Evolutionary conservation across 805 yeast species (phyloP).

Genomic region (Ogataea trehaloabstinens): DNA sequence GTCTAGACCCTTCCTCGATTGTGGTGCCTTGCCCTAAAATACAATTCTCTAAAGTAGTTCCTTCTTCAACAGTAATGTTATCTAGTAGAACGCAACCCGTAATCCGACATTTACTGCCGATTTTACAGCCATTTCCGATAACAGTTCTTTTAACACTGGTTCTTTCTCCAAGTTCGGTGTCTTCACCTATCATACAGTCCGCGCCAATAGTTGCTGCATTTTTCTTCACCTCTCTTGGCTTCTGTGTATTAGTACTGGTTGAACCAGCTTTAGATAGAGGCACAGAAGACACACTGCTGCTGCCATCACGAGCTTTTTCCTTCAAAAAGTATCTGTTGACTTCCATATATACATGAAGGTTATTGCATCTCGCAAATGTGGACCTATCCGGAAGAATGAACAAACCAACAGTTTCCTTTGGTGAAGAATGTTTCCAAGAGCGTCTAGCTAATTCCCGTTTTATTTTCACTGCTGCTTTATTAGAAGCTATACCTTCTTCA

Average conservation of each 20-base stretch:
- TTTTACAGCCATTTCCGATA: constrained; percentile 66
- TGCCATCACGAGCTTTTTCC: constrained; percentile 46
- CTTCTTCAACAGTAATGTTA: constrained; percentile 74
- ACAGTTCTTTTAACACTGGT: constrained; percentile 86
- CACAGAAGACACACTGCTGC: constrained; percentile 2
- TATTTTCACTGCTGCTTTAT: constrained; percentile 60
- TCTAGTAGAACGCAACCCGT: constrained; percentile 82
- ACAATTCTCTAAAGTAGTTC: constrained; percentile 77
- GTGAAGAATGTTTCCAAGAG: constrained; percentile 77
- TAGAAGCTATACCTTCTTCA: constrained; percentile 25
- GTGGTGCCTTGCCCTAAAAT: constrained; percentile 69
- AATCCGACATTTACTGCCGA: constrained; percentile 85
- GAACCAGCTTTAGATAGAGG: constrained; percentile 6
- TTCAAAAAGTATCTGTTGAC: constrained; percentile 79
- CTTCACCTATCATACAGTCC: constrained; percentile 75
- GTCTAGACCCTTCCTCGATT: constrained; percentile 61
- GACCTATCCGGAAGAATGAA: constrained; percentile 68
- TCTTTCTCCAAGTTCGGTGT: constrained; percentile 70
- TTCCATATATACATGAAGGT: constrained; percentile 80
- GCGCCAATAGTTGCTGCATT: constrained; percentile 77
- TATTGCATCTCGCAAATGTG: constrained; percentile 74
- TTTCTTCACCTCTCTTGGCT: constrained; percentile 42
- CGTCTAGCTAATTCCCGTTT: constrained; percentile 87
- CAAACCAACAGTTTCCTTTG: constrained; percentile 63
- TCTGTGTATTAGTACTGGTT: constrained; percentile 4